Conservation (phyloP, 805 yeast genomes). For the Saccharomycopsis babjevae region DNA sequence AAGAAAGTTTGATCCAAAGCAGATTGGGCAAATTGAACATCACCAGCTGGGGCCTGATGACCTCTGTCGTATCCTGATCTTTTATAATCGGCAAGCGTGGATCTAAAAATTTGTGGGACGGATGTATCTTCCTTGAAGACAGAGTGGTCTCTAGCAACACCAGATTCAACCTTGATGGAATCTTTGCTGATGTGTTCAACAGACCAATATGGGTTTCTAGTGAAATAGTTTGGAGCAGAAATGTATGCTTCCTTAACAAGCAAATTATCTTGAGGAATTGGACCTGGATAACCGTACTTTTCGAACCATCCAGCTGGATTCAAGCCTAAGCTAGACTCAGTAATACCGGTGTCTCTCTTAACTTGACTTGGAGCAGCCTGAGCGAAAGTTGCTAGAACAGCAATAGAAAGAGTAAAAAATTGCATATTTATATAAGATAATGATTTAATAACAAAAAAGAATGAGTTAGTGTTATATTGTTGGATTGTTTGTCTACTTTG, state of each 20-base stretch:
- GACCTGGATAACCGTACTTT: slow-evolving; percentile 75
- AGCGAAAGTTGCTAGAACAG: background rate
- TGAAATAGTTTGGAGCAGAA: slow-evolving; percentile 57
- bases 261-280: slow-evolving; percentile 48
- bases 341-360: slow-evolving; percentile 5
- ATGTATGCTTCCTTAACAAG: slow-evolving; percentile 53
- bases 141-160: slow-evolving; percentile 10
- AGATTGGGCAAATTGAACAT: slow-evolving; percentile 45
- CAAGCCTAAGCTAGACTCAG: slow-evolving; percentile 7
- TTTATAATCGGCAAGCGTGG: slow-evolving; percentile 42
- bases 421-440: background rate
- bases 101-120: slow-evolving; percentile 20
- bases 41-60: slow-evolving; percentile 58
- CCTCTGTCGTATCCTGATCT: slow-evolving; percentile 57
- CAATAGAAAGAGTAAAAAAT: background rate
- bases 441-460: background rate
- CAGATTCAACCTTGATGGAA: slow-evolving; percentile 5
- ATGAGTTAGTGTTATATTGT: background rate
- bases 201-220: slow-evolving; percentile 54
- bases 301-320: slow-evolving; percentile 34
- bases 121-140: slow-evolving; percentile 7
- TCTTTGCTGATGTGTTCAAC: slow-evolving; percentile 15
- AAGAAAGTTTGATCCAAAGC: slow-evolving; percentile 57
- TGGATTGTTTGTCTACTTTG: background rate
- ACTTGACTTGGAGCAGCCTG: background rate